Percentiles rank a stretch among this genome's conserved stretches.
Conservation (phyloP, 805 yeast species). For the Saturnispora ahearnii region DNA sequence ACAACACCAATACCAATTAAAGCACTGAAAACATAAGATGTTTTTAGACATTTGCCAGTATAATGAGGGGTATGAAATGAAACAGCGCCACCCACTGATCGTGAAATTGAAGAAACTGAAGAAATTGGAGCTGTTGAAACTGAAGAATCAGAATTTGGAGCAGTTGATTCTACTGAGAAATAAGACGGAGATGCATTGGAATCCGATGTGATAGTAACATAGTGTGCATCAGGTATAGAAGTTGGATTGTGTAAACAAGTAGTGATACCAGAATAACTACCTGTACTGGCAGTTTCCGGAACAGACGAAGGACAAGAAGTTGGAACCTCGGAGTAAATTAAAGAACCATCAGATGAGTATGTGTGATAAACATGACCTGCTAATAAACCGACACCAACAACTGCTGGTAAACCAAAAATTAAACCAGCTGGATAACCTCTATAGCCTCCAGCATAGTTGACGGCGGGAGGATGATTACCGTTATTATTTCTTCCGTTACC, state of each 20-base stretch:
- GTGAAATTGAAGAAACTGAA: slow-evolving; percentile 9
- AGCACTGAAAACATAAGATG: slow-evolving; percentile 23
- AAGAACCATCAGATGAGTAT: slow-evolving; percentile 7
- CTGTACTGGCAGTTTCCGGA: neutral
- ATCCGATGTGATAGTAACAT: neutral
- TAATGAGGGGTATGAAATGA: slow-evolving; percentile 19
- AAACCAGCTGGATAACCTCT: slow-evolving; percentile 12
- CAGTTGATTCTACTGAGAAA: slow-evolving; percentile 28
- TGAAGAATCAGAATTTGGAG: slow-evolving; percentile 14
- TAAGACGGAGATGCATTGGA: slow-evolving; percentile 11
- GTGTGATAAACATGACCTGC: slow-evolving; percentile 12
- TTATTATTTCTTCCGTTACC: neutral
- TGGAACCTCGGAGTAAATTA: slow-evolving; percentile 11
- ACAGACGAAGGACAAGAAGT: slow-evolving; percentile 7
- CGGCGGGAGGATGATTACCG: slow-evolving; percentile 15
- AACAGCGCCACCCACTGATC: slow-evolving; percentile 21
- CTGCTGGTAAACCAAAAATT: slow-evolving; percentile 9
- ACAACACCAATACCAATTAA: slow-evolving; percentile 23
- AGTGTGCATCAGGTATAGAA: neutral
- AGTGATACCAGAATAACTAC: slow-evolving; percentile 3
- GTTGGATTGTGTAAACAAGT: slow-evolving; percentile 5
- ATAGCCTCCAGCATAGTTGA: slow-evolving; percentile 3
- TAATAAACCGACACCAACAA: slow-evolving; percentile 5
- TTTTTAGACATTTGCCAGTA: slow-evolving; percentile 25
- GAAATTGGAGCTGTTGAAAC: slow-evolving; percentile 2